Conservation (phyloP, 1,284 basidiomycete genomes). For the Ganoderma multipileum region DNA sequence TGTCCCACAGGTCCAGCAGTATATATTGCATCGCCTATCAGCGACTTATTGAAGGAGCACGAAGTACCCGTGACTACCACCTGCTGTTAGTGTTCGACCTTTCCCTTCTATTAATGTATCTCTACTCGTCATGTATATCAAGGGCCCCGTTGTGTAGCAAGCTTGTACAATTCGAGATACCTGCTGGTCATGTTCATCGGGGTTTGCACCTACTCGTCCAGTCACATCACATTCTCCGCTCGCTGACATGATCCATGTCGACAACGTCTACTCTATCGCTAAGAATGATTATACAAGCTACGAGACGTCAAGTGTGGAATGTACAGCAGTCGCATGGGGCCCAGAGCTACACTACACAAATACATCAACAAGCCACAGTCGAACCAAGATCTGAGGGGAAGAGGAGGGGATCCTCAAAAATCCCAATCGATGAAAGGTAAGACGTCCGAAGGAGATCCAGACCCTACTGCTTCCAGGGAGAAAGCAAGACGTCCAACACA, state of each 20-base stretch:
- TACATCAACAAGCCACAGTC: neutral
- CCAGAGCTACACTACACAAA: neutral
- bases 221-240: neutral
- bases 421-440: neutral
- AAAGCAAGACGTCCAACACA: neutral
- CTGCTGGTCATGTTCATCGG: no score
- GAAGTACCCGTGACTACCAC: neutral
- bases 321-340: neutral
- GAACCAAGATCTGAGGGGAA: neutral
- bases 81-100: neutral
- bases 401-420: neutral
- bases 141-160: neutral
- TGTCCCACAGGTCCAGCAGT: slow-evolving; percentile 23
- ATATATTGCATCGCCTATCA: slow-evolving; percentile 29
- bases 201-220: no score
- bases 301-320: neutral
- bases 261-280: neutral
- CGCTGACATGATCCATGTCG: neutral
- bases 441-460: neutral
- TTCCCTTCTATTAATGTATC: neutral
- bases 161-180: no score
- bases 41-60: slow-evolving; percentile 6
- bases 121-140: neutral
- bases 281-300: neutral
- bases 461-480: neutral